phyloP scores from a whole-genome alignment of 768 basidiomycete species.

The Lactifluus hygrophoroides region DNA sequence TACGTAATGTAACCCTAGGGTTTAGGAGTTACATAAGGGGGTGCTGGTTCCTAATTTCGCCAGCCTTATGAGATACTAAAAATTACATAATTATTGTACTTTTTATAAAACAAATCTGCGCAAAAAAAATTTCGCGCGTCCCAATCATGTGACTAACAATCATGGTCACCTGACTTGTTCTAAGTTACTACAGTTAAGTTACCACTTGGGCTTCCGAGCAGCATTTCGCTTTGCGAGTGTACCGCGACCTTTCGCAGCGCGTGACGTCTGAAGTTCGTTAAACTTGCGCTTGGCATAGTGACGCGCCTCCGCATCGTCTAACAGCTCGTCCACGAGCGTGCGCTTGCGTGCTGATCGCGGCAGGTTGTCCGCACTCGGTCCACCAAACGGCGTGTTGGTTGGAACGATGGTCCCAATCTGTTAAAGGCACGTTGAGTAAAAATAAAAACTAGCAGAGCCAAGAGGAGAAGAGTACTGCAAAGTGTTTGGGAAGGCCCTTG shows the following conservation, averaged over 20 bases:
- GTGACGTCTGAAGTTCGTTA: constrained; percentile 59
- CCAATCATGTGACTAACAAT: neutral
- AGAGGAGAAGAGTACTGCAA: constrained; percentile 51
- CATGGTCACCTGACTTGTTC: neutral
- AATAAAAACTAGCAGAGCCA: neutral
- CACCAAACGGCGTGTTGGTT: constrained; percentile 63
- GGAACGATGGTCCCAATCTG: constrained; percentile 78
- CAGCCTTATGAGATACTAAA: neutral
- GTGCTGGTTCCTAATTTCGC: too few species aligned
- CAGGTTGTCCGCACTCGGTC: constrained; percentile 61
- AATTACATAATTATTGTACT: constrained; percentile 5
- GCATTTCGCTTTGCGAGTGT: constrained; percentile 61
- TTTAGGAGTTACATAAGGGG: too few species aligned
- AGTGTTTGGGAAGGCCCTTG: constrained; percentile 80
- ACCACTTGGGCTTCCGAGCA: constrained; percentile 63
- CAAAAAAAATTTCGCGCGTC: neutral
- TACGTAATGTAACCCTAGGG: too few species aligned
- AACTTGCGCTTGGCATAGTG: constrained; percentile 92
- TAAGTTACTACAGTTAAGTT: too few species aligned
- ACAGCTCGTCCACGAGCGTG: constrained; percentile 79
- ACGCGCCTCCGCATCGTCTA: constrained; percentile 80
- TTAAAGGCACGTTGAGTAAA: constrained; percentile 8
- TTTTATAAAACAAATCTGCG: neutral
- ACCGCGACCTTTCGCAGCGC: constrained; percentile 60
- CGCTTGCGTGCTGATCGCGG: constrained; percentile 63